Percentiles rank a stretch among this genome's conserved stretches.
These are phyloP conservation scores for Populus hybrid DNA, from an alignment of 441 rosid species.

Conservation along the genomic window DNA sequence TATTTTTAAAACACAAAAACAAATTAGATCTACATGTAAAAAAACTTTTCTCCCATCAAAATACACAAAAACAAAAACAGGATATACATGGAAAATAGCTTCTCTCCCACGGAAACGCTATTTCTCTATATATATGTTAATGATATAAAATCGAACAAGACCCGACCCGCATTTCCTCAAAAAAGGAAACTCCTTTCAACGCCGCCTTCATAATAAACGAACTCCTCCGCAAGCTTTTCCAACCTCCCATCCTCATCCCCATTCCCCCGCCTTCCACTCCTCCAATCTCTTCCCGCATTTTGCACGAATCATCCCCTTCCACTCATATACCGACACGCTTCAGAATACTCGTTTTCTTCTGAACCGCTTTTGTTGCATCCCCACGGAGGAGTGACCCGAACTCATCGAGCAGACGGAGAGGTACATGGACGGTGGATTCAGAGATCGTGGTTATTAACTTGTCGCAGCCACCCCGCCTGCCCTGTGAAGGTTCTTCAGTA, in stretches of 20 bases:
- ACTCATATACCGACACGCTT: conserved; percentile 92
- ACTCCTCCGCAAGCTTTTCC: conserved; percentile 76
- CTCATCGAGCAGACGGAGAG: conserved; percentile 66
- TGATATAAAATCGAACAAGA: no score
- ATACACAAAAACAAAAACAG: no score
- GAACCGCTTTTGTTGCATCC: conserved; percentile 92
- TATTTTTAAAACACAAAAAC: no score
- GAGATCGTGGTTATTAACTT: conserved; percentile 31
- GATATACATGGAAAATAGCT: no score
- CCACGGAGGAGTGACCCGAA: conserved; percentile 82
- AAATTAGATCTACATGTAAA: no score
- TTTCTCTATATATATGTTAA: no score
- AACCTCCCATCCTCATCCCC: conserved; percentile 36
- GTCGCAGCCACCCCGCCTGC: conserved; percentile 16
- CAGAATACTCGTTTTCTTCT: conserved; percentile 88
- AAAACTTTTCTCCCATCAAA: no score
- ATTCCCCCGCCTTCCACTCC: conserved; percentile 86
- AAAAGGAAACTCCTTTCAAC: conserved; percentile 33
- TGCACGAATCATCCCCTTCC: conserved; percentile 81
- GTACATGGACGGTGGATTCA: conserved; percentile 54
- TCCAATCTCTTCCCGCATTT: conserved; percentile 81
- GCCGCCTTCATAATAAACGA: conserved; percentile 53
- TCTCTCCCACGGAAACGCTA: no score
- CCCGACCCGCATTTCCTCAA: not conserved
- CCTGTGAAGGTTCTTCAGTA: not conserved